phyloP scores from a whole-genome alignment of 805 yeast species.

The Metschnikowia noctiluminum region DNA sequence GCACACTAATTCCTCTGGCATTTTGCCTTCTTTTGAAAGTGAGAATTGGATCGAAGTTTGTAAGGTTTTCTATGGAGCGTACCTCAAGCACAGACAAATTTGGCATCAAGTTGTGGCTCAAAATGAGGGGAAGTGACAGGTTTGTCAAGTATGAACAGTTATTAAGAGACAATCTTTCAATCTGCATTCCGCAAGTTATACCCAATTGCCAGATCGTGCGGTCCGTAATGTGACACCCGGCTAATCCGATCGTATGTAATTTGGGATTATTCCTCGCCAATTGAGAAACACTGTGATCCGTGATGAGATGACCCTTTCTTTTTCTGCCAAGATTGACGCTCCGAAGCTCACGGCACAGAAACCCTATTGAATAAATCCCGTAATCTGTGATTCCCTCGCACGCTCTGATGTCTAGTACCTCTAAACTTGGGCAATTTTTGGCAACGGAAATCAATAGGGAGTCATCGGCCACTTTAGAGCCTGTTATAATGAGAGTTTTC shows the following conservation, averaged over 20 bases:
- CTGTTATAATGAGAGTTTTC: slow-evolving; percentile 61
- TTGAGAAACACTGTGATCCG: slow-evolving; percentile 63
- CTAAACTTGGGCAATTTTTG: slow-evolving; percentile 53
- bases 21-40: slow-evolving; percentile 58
- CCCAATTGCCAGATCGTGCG: slow-evolving; percentile 79
- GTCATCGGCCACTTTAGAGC: slow-evolving; percentile 63
- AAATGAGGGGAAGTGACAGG: slow-evolving; percentile 50
- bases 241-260: slow-evolving; percentile 74
- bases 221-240: slow-evolving; percentile 83
- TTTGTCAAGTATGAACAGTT: slow-evolving; percentile 62
- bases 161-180: slow-evolving; percentile 72
- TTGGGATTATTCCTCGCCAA: slow-evolving; percentile 52
- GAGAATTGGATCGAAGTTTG: slow-evolving; percentile 62
- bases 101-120: slow-evolving; percentile 31
- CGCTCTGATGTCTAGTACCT: slow-evolving; percentile 73
- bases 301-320: slow-evolving; percentile 58
- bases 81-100: slow-evolving; percentile 73
- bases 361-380: slow-evolving; percentile 67
- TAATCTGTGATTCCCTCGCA: slow-evolving; percentile 75
- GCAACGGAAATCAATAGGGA: slow-evolving; percentile 51
- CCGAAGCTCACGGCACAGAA: slow-evolving; percentile 53
- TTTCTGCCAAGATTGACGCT: slow-evolving; percentile 81
- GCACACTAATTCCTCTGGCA: slow-evolving; percentile 44
- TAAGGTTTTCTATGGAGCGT: slow-evolving; percentile 55
- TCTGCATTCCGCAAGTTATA: slow-evolving; percentile 38